These are phyloP conservation scores for Sporormia fimetaria DNA, from an alignment of 495 filamentous ascomycete genomes.

Conservation along the genomic window DNA sequence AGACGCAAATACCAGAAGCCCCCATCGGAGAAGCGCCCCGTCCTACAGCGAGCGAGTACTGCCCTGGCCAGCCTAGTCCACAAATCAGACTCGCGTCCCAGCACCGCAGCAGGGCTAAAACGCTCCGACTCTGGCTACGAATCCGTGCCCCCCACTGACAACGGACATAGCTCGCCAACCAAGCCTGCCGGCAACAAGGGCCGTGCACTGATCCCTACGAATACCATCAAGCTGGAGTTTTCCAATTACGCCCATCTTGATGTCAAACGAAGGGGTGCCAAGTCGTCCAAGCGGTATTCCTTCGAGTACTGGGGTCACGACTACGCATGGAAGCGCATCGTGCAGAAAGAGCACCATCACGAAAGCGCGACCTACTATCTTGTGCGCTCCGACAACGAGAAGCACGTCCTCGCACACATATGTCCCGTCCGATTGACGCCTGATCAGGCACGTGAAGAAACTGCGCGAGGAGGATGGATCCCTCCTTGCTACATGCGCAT, in stretches of 20 bases:
- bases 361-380: constrained; percentile 66
- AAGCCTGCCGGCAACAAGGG: constrained; percentile 30
- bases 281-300: constrained; percentile 66
- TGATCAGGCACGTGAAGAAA: constrained; percentile 58
- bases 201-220: constrained; percentile 41
- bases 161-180: constrained; percentile 34
- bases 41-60: constrained; percentile 47
- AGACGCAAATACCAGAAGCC: constrained; percentile 56
- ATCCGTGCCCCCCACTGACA: constrained; percentile 29
- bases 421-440: constrained; percentile 66
- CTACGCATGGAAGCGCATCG: constrained; percentile 74
- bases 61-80: constrained; percentile 57
- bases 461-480: constrained; percentile 76
- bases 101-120: constrained; percentile 36
- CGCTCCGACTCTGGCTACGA: constrained; percentile 52
- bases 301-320: constrained; percentile 84
- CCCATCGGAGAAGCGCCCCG: constrained; percentile 39
- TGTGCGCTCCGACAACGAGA: constrained; percentile 50
- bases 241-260: constrained; percentile 95
- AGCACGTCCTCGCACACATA: constrained; percentile 61
- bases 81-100: constrained; percentile 40
- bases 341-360: constrained; percentile 49
- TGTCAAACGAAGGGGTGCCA: constrained; percentile 58
- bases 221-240: constrained; percentile 81
- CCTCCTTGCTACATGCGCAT: constrained; percentile 86